A percentile compares a stretch with the other conserved stretches of the same genome.
Conservation (phyloP, 1,139 yeast genomes). For the Pichia cactophila region DNA sequence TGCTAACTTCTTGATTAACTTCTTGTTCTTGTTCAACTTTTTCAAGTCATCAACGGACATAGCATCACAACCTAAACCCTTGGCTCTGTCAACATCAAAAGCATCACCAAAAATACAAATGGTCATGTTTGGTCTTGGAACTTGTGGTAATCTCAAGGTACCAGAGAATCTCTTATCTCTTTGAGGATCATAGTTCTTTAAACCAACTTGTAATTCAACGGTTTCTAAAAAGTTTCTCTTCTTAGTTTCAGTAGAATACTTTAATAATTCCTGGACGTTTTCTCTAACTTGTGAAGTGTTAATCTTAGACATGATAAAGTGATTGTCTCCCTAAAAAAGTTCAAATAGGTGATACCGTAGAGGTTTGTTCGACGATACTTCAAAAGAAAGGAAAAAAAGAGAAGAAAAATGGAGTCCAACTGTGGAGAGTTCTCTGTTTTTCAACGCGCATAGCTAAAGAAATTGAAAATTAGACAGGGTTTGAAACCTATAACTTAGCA, state of each 20-base stretch:
- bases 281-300: constrained; percentile 92
- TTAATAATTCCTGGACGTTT: constrained; percentile 87
- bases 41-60: constrained; percentile 99
- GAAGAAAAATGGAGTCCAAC: not conserved
- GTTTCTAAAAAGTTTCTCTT: constrained; percentile 99
- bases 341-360: constrained; percentile 28
- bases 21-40: constrained; percentile 99
- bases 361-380: constrained; percentile 20
- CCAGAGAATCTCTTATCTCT: constrained; percentile 99
- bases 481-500: constrained; percentile 1
- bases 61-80: constrained; percentile 98
- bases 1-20: constrained; percentile 98
- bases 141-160: constrained; percentile 95
- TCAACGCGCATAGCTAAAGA: not conserved
- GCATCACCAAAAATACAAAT: constrained; percentile 99
- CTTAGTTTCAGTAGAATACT: constrained; percentile 90
- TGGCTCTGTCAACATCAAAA: constrained; percentile 99
- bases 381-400: not conserved
- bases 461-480: not conserved
- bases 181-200: constrained; percentile 99
- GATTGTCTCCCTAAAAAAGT: constrained; percentile 59
- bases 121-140: constrained; percentile 99
- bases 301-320: constrained; percentile 78
- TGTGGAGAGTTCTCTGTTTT: not conserved
- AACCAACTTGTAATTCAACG: constrained; percentile 98